Evolutionary conservation across 306 rosid species (phyloP).

Genomic region (Vigna unguiculata): DNA sequence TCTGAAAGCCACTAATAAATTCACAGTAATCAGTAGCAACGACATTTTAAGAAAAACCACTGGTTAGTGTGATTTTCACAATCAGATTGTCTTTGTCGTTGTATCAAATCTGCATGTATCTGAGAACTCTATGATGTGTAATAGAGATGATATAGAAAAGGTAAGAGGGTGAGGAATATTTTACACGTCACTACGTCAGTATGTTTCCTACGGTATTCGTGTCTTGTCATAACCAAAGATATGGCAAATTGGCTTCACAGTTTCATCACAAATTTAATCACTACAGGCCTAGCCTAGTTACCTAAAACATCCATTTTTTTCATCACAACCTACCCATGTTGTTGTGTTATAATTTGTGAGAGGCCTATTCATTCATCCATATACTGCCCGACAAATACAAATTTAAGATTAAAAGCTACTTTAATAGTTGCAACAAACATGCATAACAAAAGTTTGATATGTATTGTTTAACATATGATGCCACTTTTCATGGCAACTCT

Average conservation of each 20-base stretch:
- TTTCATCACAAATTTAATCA: conserved; percentile 36
- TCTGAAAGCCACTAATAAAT: conserved; percentile 11
- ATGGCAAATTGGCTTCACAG: conserved; percentile 35
- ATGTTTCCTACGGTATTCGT: conserved; percentile 13
- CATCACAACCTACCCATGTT: conserved; percentile 37
- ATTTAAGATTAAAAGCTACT: conserved; percentile 22
- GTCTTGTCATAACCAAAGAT: conserved; percentile 14
- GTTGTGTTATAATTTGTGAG: conserved; percentile 28
- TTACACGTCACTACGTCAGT: conserved; percentile 17
- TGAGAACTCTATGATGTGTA: conserved; percentile 32
- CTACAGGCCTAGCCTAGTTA: neutral
- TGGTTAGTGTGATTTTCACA: conserved; percentile 19
- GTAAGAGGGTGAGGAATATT: conserved; percentile 38
- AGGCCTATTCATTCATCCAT: conserved; percentile 20
- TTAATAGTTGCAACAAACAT: neutral
- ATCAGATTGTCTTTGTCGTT: conserved; percentile 19
- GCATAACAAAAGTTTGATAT: neutral
- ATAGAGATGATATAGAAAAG: conserved; percentile 32
- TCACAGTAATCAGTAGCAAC: conserved; percentile 10
- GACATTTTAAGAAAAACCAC: neutral
- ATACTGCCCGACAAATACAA: conserved; percentile 10
- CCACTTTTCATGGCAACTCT: neutral
- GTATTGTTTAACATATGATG: neutral
- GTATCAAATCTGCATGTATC: neutral
- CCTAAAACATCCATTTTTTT: conserved; percentile 47